phyloP scores from a whole-genome alignment of 2,329 filamentous ascomycete genomes.

The Hypoxylon sp. region DNA sequence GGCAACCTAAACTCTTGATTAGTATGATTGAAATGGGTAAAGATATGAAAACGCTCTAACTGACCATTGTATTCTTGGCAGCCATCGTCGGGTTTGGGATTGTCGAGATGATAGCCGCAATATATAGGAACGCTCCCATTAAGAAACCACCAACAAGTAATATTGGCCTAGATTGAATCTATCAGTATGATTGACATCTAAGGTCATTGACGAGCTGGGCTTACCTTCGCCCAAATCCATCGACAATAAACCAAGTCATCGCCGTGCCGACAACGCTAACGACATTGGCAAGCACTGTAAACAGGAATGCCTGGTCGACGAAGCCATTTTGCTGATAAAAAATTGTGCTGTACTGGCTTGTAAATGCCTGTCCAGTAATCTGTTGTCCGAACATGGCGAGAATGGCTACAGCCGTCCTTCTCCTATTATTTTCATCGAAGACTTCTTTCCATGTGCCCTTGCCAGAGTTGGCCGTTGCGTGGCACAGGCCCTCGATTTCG shows the following conservation, averaged over 20 bases:
- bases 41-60: neutral
- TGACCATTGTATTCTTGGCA: neutral
- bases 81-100: neutral
- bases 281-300: neutral
- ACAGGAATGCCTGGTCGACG: neutral
- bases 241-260: neutral
- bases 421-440: neutral
- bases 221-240: neutral
- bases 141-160: neutral
- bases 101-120: neutral
- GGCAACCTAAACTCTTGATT: neutral
- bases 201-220: too few relatives aligned
- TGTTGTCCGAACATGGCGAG: neutral
- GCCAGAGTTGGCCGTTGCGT: neutral
- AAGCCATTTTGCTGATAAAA: neutral
- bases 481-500: neutral
- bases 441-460: neutral
- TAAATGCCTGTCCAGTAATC: neutral
- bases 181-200: neutral
- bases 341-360: neutral
- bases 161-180: neutral
- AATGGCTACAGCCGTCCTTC: neutral
- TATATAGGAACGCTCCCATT: neutral
- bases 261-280: neutral
- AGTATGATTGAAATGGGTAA: neutral